Conservation (phyloP, 129 eudicot species). For the Lactuca saligna region DNA sequence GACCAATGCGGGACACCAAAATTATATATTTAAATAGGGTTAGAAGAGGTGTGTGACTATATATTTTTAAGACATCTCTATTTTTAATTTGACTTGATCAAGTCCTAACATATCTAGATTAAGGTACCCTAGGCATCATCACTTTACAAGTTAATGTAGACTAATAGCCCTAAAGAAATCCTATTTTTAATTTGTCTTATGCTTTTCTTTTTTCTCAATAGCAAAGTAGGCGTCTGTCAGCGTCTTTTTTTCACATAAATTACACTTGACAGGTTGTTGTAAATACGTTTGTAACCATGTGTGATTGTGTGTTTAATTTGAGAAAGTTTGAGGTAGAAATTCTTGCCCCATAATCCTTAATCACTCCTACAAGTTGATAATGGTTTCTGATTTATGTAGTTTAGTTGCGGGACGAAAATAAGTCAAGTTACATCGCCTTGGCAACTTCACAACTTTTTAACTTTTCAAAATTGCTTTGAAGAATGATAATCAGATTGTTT, state of each 20-base stretch:
- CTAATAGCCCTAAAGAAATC: not conserved
- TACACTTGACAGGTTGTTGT: constrained; percentile 18
- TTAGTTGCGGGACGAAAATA: constrained; percentile 17
- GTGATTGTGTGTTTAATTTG: constrained; percentile 29
- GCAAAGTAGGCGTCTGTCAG: constrained; percentile 6
- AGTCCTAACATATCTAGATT: no score
- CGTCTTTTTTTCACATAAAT: constrained; percentile 3
- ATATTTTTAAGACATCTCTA: no score
- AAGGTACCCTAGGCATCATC: no score
- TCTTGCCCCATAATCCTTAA: constrained; percentile 11
- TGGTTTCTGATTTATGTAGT: not conserved
- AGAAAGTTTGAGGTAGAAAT: constrained; percentile 24
- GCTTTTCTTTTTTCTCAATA: constrained; percentile 6
- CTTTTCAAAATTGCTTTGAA: not conserved
- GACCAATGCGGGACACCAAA: no score
- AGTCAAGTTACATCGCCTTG: constrained; percentile 9
- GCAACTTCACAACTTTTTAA: constrained; percentile 4
- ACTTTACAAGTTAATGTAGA: no score
- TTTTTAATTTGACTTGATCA: no score
- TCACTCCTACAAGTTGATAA: constrained; percentile 8
- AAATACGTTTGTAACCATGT: constrained; percentile 23
- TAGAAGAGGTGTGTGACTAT: no score
- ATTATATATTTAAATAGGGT: no score
- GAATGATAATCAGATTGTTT: not conserved
- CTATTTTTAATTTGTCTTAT: constrained; percentile 15